Evolutionary conservation across 1,284 basidiomycete genomes (phyloP).

Genomic region (Marasmius sp.): DNA sequence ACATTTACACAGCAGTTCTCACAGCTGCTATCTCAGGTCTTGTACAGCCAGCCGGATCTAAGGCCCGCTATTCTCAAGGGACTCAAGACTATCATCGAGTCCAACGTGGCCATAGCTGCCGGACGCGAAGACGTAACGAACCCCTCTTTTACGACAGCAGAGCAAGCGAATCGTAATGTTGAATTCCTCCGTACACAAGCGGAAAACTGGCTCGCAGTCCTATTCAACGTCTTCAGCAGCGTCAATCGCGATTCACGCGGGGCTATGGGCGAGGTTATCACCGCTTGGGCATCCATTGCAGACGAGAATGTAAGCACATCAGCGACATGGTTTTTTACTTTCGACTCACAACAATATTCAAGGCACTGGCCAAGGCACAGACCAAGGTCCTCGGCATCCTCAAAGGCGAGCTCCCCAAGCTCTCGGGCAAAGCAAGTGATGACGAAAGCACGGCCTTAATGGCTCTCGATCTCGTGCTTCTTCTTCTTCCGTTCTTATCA

Average conservation of each 20-base stretch:
- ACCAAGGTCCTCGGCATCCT: slow-evolving; percentile 79
- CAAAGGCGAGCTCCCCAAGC: slow-evolving; percentile 61
- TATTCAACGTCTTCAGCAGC: slow-evolving; percentile 96
- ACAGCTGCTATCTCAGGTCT: slow-evolving; percentile 85
- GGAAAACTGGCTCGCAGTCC: slow-evolving; percentile 91
- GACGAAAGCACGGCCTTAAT: slow-evolving; percentile 66
- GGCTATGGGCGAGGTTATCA: slow-evolving; percentile 88
- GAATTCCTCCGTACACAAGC: slow-evolving; percentile 76
- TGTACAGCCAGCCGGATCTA: slow-evolving; percentile 87
- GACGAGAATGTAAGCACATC: slow-evolving; percentile 55
- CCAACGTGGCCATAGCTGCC: slow-evolving; percentile 51
- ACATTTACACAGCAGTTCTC: slow-evolving; percentile 76
- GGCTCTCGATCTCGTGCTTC: slow-evolving; percentile 87
- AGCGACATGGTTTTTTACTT: background rate
- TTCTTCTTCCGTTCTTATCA: slow-evolving; percentile 82
- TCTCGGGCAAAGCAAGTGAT: slow-evolving; percentile 38
- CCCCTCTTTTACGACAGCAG: slow-evolving; percentile 39
- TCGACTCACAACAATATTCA: slow-evolving; percentile 1
- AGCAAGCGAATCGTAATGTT: slow-evolving; percentile 70
- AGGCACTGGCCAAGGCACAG: slow-evolving; percentile 84
- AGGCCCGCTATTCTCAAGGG: slow-evolving; percentile 83
- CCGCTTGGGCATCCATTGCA: slow-evolving; percentile 84
- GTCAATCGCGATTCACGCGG: slow-evolving; percentile 76
- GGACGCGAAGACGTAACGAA: slow-evolving; percentile 32
- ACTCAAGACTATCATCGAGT: slow-evolving; percentile 80